Conservation (phyloP, 2,329 filamentous ascomycete genomes). For the Nothopassalora personata region DNA sequence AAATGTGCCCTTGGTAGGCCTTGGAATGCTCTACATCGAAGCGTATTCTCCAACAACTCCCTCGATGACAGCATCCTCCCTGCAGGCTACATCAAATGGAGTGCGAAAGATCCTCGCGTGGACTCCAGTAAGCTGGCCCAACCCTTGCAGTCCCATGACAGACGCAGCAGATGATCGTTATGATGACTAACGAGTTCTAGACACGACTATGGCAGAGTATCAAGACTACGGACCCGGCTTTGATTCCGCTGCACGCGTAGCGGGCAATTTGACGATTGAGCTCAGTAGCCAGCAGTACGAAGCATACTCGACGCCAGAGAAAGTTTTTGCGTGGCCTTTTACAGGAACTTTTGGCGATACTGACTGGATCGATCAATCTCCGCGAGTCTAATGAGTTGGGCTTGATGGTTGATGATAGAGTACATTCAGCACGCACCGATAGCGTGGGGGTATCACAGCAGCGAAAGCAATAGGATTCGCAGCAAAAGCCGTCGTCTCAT, state of each 20-base stretch:
- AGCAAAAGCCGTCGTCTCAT: not conserved
- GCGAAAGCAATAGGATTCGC: not conserved
- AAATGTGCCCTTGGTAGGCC: constrained; percentile 57
- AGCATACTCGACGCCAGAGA: constrained; percentile 36
- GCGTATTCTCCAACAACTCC: constrained; percentile 52
- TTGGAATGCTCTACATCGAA: constrained; percentile 55
- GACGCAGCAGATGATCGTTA: not conserved
- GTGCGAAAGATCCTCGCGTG: constrained; percentile 37
- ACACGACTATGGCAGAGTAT: constrained; percentile 56
- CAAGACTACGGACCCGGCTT: constrained; percentile 50
- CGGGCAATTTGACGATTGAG: constrained; percentile 43
- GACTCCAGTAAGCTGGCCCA: constrained; percentile 23
- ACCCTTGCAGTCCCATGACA: too few relatives aligned
- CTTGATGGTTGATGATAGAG: not conserved
- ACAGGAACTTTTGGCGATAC: constrained; percentile 42
- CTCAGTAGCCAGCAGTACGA: constrained; percentile 38
- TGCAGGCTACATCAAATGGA: constrained; percentile 54
- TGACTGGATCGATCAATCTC: constrained; percentile 44
- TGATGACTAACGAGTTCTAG: constrained; percentile 3
- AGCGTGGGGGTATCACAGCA: not conserved
- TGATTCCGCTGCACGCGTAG: constrained; percentile 42
- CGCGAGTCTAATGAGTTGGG: constrained; percentile 4
- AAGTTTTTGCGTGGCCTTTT: constrained; percentile 46
- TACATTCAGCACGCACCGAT: not conserved
- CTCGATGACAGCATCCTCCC: constrained; percentile 51